phyloP scores from a whole-genome alignment of 2,329 filamentous ascomycete species.

The Arthrinium phaeospermum region DNA sequence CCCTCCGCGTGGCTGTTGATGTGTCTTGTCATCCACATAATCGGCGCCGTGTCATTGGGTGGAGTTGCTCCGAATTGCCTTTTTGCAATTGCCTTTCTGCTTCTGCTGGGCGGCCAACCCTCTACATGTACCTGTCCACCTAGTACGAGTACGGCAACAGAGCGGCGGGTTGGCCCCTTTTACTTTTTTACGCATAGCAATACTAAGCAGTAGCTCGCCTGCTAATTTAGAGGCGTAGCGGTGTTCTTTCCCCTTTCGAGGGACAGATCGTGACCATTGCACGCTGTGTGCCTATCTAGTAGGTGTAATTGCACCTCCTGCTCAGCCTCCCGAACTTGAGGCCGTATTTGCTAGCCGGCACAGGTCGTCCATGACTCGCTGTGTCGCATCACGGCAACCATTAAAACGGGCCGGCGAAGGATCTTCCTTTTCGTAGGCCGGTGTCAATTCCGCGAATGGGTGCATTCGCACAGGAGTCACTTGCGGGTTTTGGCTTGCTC shows the following conservation, averaged over 20 bases:
- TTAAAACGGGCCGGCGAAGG: constrained; percentile 2
- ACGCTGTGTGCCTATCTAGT: not conserved
- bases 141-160: not conserved
- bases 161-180: not conserved
- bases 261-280: not conserved
- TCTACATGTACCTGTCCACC: not conserved
- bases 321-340: constrained; percentile 1
- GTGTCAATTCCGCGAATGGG: not conserved
- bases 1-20: not conserved
- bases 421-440: not conserved
- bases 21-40: not conserved
- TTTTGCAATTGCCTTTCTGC: constrained; percentile 10
- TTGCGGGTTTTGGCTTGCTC: not conserved
- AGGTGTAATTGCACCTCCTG: not conserved
- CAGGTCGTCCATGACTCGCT: not conserved
- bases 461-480: not conserved
- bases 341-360: not conserved
- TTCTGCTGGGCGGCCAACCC: not conserved
- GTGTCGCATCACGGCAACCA: constrained; percentile 10
- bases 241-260: not conserved
- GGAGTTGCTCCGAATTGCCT: not conserved
- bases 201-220: not conserved
- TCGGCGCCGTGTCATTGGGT: not conserved
- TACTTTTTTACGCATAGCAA: not conserved
- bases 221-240: not conserved